phyloP scores from a whole-genome alignment of 2,329 filamentous ascomycete species.

The Fusarium guadeloupense region DNA sequence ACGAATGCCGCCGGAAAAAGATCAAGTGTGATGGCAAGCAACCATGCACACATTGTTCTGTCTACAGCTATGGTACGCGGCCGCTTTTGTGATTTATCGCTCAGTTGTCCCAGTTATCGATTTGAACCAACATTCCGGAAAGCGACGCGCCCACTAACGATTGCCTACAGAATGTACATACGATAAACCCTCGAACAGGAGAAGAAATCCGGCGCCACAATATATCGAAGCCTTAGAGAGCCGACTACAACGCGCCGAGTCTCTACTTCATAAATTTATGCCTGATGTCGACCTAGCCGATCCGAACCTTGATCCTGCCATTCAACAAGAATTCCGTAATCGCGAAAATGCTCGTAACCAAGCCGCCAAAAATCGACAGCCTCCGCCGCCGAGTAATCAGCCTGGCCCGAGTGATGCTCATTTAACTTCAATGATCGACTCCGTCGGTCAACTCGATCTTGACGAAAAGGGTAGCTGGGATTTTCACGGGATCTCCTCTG shows the following conservation, averaged over 20 bases:
- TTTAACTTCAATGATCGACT: constrained; percentile 93
- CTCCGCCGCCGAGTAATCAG: constrained; percentile 46
- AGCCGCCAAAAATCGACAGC: constrained; percentile 50
- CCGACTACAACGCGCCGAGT: constrained; percentile 83
- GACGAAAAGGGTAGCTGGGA: constrained; percentile 94
- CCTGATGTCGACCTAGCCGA: constrained; percentile 88
- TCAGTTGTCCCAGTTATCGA: constrained; percentile 1
- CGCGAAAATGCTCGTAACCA: constrained; percentile 62
- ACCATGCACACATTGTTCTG: constrained; percentile 93
- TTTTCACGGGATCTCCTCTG: constrained; percentile 93
- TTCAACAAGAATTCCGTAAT: constrained; percentile 73
- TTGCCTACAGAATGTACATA: constrained; percentile 81
- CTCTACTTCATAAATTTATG: constrained; percentile 79
- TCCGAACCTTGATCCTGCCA: constrained; percentile 79
- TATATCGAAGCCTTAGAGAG: constrained; percentile 91
- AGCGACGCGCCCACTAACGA: constrained; percentile 27
- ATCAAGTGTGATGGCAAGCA: constrained; percentile 90
- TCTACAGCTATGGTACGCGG: constrained; percentile 91
- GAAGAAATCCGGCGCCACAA: constrained; percentile 89
- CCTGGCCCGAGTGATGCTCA: constrained; percentile 71
- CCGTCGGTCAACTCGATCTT: constrained; percentile 88
- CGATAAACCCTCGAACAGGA: constrained; percentile 91
- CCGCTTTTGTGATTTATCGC: constrained; percentile 1
- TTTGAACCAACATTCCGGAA: background rate
- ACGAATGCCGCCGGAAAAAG: constrained; percentile 85